Conservation (phyloP, 495 filamentous ascomycete genomes). For the Ramalina intermedia region DNA sequence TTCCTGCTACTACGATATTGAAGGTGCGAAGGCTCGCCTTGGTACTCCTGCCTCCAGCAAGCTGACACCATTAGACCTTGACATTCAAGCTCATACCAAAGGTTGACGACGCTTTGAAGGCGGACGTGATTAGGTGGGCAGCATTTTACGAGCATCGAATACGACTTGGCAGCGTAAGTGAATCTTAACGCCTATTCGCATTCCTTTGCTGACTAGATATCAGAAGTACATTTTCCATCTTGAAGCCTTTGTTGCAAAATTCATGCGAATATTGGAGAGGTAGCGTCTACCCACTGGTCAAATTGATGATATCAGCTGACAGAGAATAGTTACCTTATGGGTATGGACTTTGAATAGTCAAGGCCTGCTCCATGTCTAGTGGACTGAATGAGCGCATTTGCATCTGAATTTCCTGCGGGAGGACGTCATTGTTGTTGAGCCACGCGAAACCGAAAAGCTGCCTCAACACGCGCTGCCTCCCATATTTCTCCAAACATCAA, state of each 20-base stretch:
- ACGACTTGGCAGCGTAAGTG: conserved; percentile 56
- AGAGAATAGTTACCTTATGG: conserved; percentile 61
- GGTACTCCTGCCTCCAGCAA: not conserved
- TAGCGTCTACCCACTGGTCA: conserved; percentile 17
- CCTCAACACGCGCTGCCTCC: too few species aligned
- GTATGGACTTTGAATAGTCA: conserved; percentile 50
- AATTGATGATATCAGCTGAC: conserved; percentile 3
- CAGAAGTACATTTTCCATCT: conserved; percentile 94
- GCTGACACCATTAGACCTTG: conserved; percentile 37
- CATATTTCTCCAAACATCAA: too few species aligned
- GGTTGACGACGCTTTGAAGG: conserved; percentile 76
- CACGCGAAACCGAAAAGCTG: too few species aligned
- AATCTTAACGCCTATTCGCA: not conserved
- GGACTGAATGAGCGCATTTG: not conserved
- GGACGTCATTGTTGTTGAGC: not conserved
- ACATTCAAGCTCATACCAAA: conserved; percentile 82
- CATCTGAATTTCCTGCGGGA: not conserved
- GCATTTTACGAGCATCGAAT: conserved; percentile 96
- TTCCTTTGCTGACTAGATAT: not conserved
- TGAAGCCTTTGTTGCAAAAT: conserved; percentile 95
- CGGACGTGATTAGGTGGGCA: conserved; percentile 87
- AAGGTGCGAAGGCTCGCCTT: conserved; percentile 37
- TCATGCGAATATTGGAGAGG: conserved; percentile 88
- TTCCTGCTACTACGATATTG: conserved; percentile 80
- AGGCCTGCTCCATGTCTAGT: not conserved